Base-by-base conservation (phyloP, 2,329 filamentous ascomycete species). In the Clonostachys byssicola region DNA sequence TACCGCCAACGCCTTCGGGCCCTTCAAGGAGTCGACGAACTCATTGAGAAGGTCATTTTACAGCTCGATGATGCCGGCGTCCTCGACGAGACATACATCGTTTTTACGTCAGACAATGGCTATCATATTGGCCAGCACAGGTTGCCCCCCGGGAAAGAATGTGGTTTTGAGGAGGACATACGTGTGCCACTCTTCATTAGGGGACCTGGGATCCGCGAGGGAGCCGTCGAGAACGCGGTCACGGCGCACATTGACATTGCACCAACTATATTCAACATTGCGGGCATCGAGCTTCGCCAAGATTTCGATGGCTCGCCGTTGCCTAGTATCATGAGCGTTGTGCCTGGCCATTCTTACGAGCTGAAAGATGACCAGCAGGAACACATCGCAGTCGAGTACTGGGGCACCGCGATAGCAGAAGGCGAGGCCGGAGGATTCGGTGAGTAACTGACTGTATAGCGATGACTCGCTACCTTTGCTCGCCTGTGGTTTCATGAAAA, bases 161-260 rank as follows among this genome's bases (percentile, higher is more conserved):
- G 74, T 43, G 45, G 70, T 1, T 77, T 67, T 47, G 75, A 78
- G 45, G 70, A 72, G 44, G 75, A 79, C 49, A 73, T 78, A 42
- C 69, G 73, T 3, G 68, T 79, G 5, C 75, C 75, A 0, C 51
- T 78, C 13, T 66, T 73, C 36, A 64, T 78, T 20, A 67, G 75
- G 4, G 75, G 75, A 0, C 75, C 75, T 0, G 70, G 71, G 2
- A 56, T 78, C 4, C 58, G 68, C 0, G 57, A 61, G 17, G 68
- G 69, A 2, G 47, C 56, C 10, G 59, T 61, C 1, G 60, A 66
- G 7, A 59, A 71, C 18, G 57, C 62, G 0, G 70, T 76, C 2
- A 77, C 73, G 0, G 70, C 73, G 0, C 77, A 82, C 45, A 73
- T 75, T 4, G 79, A 83, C 50, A 62, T 83, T 5, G 76, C 72